A percentile compares a stretch with the other conserved stretches of the same genome.
Evolutionary conservation across 1,284 basidiomycete species (phyloP).

Genomic region (Pseudomicrostroma phylloplanum): DNA sequence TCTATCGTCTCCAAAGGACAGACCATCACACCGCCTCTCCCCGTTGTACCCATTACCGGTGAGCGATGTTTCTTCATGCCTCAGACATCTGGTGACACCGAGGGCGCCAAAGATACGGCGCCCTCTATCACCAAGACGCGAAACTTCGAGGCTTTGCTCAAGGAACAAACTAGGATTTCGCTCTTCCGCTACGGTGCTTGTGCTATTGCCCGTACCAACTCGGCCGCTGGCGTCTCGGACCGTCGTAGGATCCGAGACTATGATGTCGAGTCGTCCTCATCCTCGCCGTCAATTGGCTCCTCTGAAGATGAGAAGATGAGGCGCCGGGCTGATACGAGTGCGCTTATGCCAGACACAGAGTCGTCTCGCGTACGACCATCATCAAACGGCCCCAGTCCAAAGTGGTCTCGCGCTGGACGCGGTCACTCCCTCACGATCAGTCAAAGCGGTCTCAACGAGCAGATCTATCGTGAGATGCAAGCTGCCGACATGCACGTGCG

Average conservation of each 20-base stretch:
- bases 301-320: neutral
- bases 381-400: too few relatives aligned
- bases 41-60: conserved; percentile 13
- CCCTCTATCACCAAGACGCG: conserved; percentile 8
- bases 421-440: conserved; percentile 12
- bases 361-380: neutral
- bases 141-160: conserved; percentile 30
- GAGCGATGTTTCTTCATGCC: conserved; percentile 29
- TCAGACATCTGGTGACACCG: conserved; percentile 12
- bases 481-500: neutral
- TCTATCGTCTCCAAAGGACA: conserved; percentile 18
- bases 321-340: neutral
- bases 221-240: conserved; percentile 10
- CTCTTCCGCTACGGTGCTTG: conserved; percentile 25
- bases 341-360: neutral
- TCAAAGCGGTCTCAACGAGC: conserved; percentile 5
- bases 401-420: neutral
- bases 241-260: conserved; percentile 1
- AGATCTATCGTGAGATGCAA: conserved; percentile 12
- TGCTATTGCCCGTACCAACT: conserved; percentile 22
- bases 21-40: conserved; percentile 23
- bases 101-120: conserved; percentile 10
- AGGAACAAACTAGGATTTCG: conserved; percentile 28
- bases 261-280: neutral
- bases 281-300: too few relatives aligned